phyloP scores from a whole-genome alignment of 1,284 basidiomycete genomes.

The Cryptococcus jaspeensis region DNA sequence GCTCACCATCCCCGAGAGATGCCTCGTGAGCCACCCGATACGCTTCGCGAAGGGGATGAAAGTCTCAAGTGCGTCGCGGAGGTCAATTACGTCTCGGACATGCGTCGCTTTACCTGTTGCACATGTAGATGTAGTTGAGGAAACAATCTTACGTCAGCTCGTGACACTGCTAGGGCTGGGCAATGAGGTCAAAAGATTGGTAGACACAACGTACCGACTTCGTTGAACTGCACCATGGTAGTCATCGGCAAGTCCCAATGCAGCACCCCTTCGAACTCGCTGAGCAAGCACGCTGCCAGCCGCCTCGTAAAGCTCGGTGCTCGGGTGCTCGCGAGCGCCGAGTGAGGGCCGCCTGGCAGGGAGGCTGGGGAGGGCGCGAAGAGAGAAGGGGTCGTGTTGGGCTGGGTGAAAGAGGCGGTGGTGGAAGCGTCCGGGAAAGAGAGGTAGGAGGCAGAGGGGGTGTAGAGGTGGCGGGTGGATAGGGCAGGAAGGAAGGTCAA shows the following conservation, averaged over 20 bases:
- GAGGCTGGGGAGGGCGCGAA: neutral
- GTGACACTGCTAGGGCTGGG: too few relatives aligned
- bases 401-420: conserved; percentile 2
- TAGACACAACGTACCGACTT: conserved; percentile 33
- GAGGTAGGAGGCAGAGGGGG: neutral
- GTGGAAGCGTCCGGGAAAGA: neutral
- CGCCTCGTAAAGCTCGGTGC: conserved; percentile 3
- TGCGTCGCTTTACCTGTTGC: conserved; percentile 42
- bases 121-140: too few relatives aligned
- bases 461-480: conserved; percentile 2
- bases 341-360: neutral
- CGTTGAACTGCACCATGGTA: conserved; percentile 50
- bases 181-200: neutral
- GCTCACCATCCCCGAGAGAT: conserved; percentile 33
- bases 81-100: conserved; percentile 45
- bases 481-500: conserved; percentile 39
- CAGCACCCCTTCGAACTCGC: conserved; percentile 36
- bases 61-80: conserved; percentile 45
- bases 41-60: conserved; percentile 48
- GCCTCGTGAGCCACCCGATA: conserved; percentile 34
- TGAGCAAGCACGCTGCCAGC: conserved; percentile 12
- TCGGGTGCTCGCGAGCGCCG: neutral
- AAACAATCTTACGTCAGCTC: neutral
- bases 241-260: conserved; percentile 44
- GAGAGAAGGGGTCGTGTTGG: conserved; percentile 1